These are phyloP conservation scores for Cyclospora cayetanensis DNA, from an alignment of 169 alveolate species.

Conservation along the genomic window DNA sequence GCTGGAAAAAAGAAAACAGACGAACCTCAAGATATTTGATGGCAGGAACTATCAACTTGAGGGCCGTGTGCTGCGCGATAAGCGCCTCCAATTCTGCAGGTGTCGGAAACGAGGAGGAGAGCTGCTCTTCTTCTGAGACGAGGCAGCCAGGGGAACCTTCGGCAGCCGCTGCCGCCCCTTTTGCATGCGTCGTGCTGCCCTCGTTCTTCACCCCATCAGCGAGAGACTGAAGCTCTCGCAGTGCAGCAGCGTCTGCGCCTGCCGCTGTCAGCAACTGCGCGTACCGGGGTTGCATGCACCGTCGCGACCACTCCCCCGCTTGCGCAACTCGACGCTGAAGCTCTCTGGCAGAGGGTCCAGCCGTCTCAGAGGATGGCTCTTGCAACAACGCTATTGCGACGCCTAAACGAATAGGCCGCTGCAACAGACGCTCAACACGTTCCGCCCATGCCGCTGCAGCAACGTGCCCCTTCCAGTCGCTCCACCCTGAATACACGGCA, in stretches of 20 bases:
- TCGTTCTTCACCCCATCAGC: constrained; percentile 6
- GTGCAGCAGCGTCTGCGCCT: constrained; percentile 61
- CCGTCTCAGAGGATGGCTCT: constrained; percentile 63
- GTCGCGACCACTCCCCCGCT: constrained; percentile 51
- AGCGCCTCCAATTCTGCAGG: constrained; percentile 58
- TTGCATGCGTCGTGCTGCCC: background rate
- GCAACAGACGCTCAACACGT: constrained; percentile 68
- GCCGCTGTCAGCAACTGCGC: constrained; percentile 48
- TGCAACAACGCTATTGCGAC: constrained; percentile 65
- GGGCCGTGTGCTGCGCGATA: constrained; percentile 37
- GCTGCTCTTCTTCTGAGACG: constrained; percentile 41
- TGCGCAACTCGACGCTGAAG: constrained; percentile 66
- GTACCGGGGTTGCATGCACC: constrained; percentile 60
- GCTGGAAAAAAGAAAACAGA: too few relatives aligned
- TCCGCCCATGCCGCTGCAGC: constrained; percentile 73
- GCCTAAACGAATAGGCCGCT: constrained; percentile 70
- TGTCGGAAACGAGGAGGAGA: background rate
- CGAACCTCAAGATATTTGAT: constrained; percentile 27
- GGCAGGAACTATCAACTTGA: constrained; percentile 44
- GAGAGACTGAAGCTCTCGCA: constrained; percentile 9
- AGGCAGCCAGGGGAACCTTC: background rate
- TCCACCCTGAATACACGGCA: constrained; percentile 55
- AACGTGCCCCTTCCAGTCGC: constrained; percentile 72
- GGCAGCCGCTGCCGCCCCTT: too few relatives aligned
- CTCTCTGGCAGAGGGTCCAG: constrained; percentile 67